Evolutionary conservation across 2,329 filamentous ascomycete genomes (phyloP).

Genomic region (Fusarium sp.): DNA sequence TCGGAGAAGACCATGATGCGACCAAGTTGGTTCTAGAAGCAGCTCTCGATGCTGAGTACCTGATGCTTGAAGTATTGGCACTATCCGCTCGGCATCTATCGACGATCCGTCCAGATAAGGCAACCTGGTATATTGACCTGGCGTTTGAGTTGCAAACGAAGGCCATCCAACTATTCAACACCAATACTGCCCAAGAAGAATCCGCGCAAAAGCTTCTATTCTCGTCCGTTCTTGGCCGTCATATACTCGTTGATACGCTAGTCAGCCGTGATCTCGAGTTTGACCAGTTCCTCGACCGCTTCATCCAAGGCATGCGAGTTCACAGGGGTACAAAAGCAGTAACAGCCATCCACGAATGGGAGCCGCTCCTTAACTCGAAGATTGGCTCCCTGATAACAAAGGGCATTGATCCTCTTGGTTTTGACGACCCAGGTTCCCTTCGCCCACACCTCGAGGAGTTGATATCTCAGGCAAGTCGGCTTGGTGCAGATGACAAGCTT

Average conservation of each 20-base stretch:
- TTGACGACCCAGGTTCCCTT: neutral
- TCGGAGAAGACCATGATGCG: neutral
- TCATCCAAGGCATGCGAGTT: neutral
- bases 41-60: neutral
- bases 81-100: neutral
- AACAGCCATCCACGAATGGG: no score
- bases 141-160: neutral
- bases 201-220: neutral
- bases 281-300: neutral
- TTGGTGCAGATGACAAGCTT: neutral
- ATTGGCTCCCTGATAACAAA: neutral
- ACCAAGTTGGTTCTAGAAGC: neutral
- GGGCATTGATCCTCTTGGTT: neutral
- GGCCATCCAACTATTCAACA: neutral
- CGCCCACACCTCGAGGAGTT: neutral
- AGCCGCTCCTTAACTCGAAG: neutral
- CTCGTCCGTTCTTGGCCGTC: neutral
- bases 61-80: neutral
- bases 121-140: neutral
- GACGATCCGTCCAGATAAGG: neutral
- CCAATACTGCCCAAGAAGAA: neutral
- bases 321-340: neutral
- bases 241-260: neutral
- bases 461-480: neutral
- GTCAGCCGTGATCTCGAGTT: neutral